Conservation (phyloP, 768 basidiomycete genomes). For the Pleurotus salmoneostramineus region DNA sequence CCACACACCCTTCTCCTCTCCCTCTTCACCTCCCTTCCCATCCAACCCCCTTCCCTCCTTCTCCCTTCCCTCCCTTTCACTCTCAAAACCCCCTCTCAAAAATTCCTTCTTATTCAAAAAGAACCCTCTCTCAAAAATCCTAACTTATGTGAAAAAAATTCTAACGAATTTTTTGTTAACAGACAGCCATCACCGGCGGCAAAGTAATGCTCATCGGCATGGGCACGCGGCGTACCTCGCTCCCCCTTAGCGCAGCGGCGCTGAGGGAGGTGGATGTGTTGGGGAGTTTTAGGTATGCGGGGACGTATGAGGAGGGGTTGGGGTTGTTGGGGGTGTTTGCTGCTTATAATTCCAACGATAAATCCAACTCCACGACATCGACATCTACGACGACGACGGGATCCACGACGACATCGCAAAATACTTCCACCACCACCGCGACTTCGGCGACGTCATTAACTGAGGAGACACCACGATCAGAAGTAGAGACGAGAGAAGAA, state of each 20-base stretch:
- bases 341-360: background rate
- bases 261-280: constrained; percentile 89
- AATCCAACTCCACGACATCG: background rate
- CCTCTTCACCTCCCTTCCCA: no score
- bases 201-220: constrained; percentile 95
- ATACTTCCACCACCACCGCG: no score
- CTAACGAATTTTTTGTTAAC: no score
- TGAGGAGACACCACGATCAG: background rate
- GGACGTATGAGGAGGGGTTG: constrained; percentile 88
- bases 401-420: no score
- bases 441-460: no score
- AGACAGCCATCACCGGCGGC: constrained; percentile 83
- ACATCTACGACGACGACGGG: background rate
- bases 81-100: no score
- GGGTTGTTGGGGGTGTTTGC: constrained; percentile 30
- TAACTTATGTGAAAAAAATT: no score
- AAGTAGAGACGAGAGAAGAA: background rate
- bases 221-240: constrained; percentile 78
- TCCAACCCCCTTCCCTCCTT: no score
- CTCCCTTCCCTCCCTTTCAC: no score
- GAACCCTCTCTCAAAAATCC: no score
- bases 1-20: no score
- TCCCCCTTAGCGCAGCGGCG: constrained; percentile 83
- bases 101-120: no score
- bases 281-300: constrained; percentile 88